Evolutionary conservation across 805 yeast species (phyloP), one percentile per base, ranked within the genome.

Genomic region (Metschnikowia santaceciliae): DNA sequence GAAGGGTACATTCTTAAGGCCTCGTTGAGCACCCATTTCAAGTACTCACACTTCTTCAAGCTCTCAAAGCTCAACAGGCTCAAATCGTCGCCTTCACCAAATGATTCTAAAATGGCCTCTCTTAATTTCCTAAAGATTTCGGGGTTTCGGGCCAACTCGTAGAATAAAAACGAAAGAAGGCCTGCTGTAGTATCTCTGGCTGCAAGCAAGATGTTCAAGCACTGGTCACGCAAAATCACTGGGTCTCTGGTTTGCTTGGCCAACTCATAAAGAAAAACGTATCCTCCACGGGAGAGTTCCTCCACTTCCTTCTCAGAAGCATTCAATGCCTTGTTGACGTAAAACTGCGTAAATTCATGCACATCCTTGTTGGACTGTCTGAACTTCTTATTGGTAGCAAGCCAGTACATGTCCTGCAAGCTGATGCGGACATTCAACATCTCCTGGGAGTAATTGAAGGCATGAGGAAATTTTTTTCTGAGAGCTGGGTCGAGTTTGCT

Each of bases 171-270:
- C n/a, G 79, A 70, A 50, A 79, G 69, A 34, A 76, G 64, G 3
- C 77, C 74, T 8, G 83, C 82, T 13, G 83, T 79, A 42, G 83
- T 79, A 57, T 79, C 83, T 58, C 83, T 70, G 32, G 82, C 82
- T 15, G 83, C 83, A 20, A 78, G 61, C 50, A 79, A 67, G 50
- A 79, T 73, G 58, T 77, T 78, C 61, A 79, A 66, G 38, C 77
- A 67, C 63, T 79, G 82, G 60, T 77, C 80, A 46, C 82, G 68
- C 52, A 79, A 72, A 15, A 71, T 69, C 47, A 53, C 63, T 19
- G 79, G 77, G 56, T 79, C 75, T 50, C 74, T 68, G 14, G 81
- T 77, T 60, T 76, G 76, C 61, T 74, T 72, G 45, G 69, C 77
- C 53, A 79, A 69, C 57, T 77, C 82, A 45, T 70, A 68, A 50